A percentile compares a stretch with the other conserved stretches of the same genome.
Evolutionary conservation across 208 protist genomes (phyloP).

Genomic region (Trypanosomatidae sp.): DNA sequence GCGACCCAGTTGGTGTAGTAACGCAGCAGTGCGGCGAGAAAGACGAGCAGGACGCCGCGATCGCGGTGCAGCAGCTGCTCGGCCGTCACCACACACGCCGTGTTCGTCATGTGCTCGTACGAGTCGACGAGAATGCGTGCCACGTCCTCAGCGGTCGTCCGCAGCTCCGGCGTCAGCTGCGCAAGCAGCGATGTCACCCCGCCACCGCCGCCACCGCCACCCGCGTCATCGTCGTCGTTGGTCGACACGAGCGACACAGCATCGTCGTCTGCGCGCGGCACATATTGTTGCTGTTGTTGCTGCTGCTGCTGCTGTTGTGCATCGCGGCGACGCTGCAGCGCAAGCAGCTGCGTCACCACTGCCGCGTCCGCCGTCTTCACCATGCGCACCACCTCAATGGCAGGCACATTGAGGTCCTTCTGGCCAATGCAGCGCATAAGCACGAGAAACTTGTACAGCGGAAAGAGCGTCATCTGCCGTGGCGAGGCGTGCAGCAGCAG

Average conservation of each 20-base stretch:
- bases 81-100: slow-evolving; percentile 21
- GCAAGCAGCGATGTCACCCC: too few relatives aligned
- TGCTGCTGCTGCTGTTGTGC: background rate
- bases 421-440: slow-evolving; percentile 33
- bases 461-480: slow-evolving; percentile 12
- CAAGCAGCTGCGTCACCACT: slow-evolving; percentile 9
- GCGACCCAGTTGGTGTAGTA: slow-evolving; percentile 64
- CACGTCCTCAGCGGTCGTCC: slow-evolving; percentile 11
- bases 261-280: background rate
- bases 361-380: slow-evolving; percentile 19
- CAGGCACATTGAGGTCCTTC: slow-evolving; percentile 6
- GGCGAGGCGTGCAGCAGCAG: background rate
- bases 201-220: too few relatives aligned
- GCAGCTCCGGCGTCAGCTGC: slow-evolving; percentile 6
- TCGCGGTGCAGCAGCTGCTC: slow-evolving; percentile 33
- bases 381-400: slow-evolving; percentile 21
- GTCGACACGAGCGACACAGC: slow-evolving; percentile 3
- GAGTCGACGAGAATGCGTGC: slow-evolving; percentile 28
- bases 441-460: slow-evolving; percentile 36
- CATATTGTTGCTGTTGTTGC: background rate
- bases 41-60: slow-evolving; percentile 34
- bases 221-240: too few relatives aligned
- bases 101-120: slow-evolving; percentile 52
- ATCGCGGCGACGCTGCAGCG: slow-evolving; percentile 1
- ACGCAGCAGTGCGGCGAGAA: slow-evolving; percentile 49